These are phyloP conservation scores for Raddia guianensis DNA, from an alignment of 176 grass and related monocot genomes.

Conservation along the genomic window DNA sequence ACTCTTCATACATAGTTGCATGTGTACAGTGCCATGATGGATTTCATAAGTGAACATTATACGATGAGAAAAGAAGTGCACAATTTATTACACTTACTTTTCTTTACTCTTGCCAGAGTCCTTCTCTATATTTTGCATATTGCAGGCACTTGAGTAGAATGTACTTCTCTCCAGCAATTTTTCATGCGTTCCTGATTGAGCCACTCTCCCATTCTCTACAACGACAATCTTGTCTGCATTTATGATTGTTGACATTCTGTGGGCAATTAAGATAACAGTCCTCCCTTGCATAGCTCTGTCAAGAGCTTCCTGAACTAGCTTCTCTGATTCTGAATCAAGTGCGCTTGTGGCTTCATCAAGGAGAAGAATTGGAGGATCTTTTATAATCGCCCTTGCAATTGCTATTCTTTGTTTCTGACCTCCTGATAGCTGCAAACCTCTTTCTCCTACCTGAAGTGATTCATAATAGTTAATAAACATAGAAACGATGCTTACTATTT, in stretches of 20 bases:
- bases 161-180: slow-evolving; percentile 52
- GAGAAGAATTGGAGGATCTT: slow-evolving; percentile 68
- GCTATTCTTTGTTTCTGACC: slow-evolving; percentile 75
- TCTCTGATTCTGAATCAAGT: slow-evolving; percentile 77
- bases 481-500: background rate
- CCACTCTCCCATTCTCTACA: slow-evolving; percentile 61
- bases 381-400: slow-evolving; percentile 64
- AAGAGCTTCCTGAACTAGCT: slow-evolving; percentile 63
- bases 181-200: slow-evolving; percentile 54
- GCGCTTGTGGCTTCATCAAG: slow-evolving; percentile 78
- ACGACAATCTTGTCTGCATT: slow-evolving; percentile 62
- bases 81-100: slow-evolving; percentile 47
- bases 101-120: slow-evolving; percentile 31
- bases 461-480: background rate
- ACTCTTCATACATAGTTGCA: slow-evolving; percentile 24
- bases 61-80: slow-evolving; percentile 25
- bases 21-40: slow-evolving; percentile 1
- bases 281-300: slow-evolving; percentile 57
- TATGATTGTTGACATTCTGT: slow-evolving; percentile 64
- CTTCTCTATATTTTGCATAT: slow-evolving; percentile 57
- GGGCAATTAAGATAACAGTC: slow-evolving; percentile 68
- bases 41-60: slow-evolving; percentile 13
- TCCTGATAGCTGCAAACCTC: slow-evolving; percentile 64
- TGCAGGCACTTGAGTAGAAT: slow-evolving; percentile 55
- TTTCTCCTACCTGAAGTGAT: slow-evolving; percentile 59